These are phyloP conservation scores for Edaphochlamys debaryana DNA, from an alignment of 139 green algal species.

Conservation along the genomic window DNA sequence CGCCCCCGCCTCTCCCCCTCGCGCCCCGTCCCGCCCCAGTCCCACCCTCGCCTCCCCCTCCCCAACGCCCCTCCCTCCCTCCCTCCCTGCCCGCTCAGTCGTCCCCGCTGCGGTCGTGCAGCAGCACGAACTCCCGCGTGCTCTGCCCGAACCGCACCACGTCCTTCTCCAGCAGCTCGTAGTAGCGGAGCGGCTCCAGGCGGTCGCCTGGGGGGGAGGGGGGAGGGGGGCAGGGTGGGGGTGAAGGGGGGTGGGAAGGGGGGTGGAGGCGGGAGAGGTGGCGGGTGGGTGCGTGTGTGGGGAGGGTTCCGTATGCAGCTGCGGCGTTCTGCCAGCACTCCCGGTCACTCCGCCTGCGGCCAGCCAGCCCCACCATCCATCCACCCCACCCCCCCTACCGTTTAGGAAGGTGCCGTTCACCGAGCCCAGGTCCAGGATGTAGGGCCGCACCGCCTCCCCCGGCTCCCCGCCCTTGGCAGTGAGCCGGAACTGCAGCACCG, in stretches of 20 bases:
- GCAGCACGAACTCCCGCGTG: conserved; percentile 93
- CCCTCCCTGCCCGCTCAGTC: background rate
- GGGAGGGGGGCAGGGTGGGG: background rate
- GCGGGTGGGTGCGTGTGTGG: too few relatives aligned
- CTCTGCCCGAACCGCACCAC: conserved; percentile 89
- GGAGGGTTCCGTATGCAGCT: too few relatives aligned
- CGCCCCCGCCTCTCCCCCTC: too few relatives aligned
- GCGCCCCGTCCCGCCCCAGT: too few relatives aligned
- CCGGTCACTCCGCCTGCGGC: too few relatives aligned
- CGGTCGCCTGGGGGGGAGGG: conserved; percentile 56
- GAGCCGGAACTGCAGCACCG: conserved; percentile 88
- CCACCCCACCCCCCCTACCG: conserved; percentile 2
- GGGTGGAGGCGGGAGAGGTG: background rate
- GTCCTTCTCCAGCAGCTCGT: conserved; percentile 91
- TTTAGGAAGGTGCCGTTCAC: conserved; percentile 97
- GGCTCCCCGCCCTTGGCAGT: conserved; percentile 11
- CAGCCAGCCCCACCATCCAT: background rate
- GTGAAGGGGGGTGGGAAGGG: background rate
- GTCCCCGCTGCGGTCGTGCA: conserved; percentile 72
- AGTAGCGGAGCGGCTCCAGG: conserved; percentile 85
- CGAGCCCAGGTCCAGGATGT: conserved; percentile 95
- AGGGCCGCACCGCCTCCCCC: conserved; percentile 69
- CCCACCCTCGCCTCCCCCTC: too few relatives aligned
- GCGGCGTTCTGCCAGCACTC: too few relatives aligned
- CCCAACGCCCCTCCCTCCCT: too few relatives aligned